Conservation (phyloP, 1,284 basidiomycete species). For the Ceratobasidium sp. region DNA sequence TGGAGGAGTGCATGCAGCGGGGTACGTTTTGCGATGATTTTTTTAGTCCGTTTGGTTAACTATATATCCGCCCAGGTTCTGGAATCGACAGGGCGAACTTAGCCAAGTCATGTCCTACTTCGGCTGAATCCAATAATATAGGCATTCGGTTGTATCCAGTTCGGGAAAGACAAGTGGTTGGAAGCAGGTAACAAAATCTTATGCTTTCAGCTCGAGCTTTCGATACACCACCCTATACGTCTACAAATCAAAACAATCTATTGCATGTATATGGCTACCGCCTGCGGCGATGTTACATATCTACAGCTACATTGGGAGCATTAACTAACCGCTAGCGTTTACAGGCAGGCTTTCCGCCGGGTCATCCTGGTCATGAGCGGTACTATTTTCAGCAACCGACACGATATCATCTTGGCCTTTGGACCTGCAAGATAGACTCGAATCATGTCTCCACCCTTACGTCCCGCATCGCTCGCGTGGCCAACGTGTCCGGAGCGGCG, state of each 20-base stretch:
- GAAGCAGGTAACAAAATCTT: background rate
- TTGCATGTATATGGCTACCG: background rate
- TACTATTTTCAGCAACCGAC: background rate
- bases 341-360: background rate
- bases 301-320: background rate
- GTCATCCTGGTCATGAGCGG: background rate
- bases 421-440: background rate
- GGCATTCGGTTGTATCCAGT: too few species aligned
- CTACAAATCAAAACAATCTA: background rate
- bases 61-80: conserved; percentile 41
- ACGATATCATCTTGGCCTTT: background rate
- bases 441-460: background rate
- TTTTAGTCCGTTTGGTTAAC: background rate
- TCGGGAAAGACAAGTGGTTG: background rate
- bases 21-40: conserved; percentile 20
- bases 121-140: background rate
- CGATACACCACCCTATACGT: background rate
- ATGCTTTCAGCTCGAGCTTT: background rate
- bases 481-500: background rate
- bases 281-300: background rate
- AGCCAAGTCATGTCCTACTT: conserved; percentile 45
- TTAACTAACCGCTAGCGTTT: conserved; percentile 12
- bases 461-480: too few species aligned
- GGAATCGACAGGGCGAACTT: conserved; percentile 26
- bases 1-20: conserved; percentile 46